These are phyloP conservation scores for Eragrostis tef DNA, from an alignment of 202 grass and related monocot species.

Conservation along the genomic window DNA sequence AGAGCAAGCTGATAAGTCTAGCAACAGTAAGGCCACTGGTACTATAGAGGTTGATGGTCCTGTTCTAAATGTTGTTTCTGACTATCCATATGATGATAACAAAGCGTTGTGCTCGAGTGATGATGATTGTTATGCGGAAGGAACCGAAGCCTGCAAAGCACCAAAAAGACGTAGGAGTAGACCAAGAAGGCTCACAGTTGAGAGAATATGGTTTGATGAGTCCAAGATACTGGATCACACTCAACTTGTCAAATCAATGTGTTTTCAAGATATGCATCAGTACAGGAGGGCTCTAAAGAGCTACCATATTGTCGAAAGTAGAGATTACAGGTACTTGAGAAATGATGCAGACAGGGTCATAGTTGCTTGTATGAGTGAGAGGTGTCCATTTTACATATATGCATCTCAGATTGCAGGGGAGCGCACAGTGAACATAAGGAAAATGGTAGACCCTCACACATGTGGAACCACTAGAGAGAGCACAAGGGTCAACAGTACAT, in stretches of 20 bases:
- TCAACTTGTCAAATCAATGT: neutral
- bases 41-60: too few relatives aligned
- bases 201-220: too few relatives aligned
- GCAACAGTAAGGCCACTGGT: too few relatives aligned
- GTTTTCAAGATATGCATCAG: neutral
- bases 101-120: too few relatives aligned
- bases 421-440: neutral
- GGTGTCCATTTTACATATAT: neutral
- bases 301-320: neutral
- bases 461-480: neutral
- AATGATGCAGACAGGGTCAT: conserved; percentile 4
- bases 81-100: too few relatives aligned
- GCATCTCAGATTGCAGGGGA: neutral
- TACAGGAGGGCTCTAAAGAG: neutral
- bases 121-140: too few relatives aligned
- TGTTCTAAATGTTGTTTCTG: too few relatives aligned
- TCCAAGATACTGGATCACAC: neutral
- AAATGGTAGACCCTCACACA: neutral
- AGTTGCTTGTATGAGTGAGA: neutral
- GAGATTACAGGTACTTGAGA: neutral
- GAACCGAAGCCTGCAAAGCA: too few relatives aligned
- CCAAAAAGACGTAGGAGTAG: too few relatives aligned
- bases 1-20: too few relatives aligned
- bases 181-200: too few relatives aligned
- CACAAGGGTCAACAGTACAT: neutral